phyloP scores from a whole-genome alignment of 345 rosid species.

The Syzygium aqueum region DNA sequence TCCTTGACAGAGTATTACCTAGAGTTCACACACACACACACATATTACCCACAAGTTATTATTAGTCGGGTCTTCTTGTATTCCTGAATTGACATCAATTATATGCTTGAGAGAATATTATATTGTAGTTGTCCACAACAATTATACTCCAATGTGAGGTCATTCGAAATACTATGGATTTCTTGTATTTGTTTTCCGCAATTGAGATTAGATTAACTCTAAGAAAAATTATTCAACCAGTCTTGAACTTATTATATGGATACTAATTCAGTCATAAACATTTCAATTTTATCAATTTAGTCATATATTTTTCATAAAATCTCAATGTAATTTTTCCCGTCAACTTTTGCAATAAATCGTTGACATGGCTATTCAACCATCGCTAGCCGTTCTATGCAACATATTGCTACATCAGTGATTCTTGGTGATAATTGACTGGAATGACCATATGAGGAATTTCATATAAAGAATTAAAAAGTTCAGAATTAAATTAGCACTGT shows the following conservation, averaged over 20 bases:
- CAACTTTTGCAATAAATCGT: rapidly evolving
- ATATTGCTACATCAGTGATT: background rate
- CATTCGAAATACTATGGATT: background rate
- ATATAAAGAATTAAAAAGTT: background rate
- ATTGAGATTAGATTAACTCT: background rate
- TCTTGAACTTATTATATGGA: background rate
- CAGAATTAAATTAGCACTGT: background rate
- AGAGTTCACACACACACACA: too few species aligned
- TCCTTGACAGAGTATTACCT: too few species aligned
- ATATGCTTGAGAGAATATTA: background rate
- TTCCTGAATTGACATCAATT: too few species aligned
- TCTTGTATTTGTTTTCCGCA: background rate
- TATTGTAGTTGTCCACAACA: background rate
- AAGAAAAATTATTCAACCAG: background rate
- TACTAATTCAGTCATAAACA: background rate
- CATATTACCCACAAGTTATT: background rate
- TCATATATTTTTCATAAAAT: background rate
- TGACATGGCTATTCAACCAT: rapidly evolving
- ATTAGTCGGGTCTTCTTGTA: background rate
- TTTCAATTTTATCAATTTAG: background rate
- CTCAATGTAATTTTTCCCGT: rapidly evolving
- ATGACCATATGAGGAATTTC: background rate
- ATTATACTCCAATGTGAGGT: background rate
- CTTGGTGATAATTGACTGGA: rapidly evolving
- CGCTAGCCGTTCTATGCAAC: rapidly evolving